Base-by-base conservation (phyloP, 2,329 filamentous ascomycete species). In the Colletotrichum truncatum region DNA sequence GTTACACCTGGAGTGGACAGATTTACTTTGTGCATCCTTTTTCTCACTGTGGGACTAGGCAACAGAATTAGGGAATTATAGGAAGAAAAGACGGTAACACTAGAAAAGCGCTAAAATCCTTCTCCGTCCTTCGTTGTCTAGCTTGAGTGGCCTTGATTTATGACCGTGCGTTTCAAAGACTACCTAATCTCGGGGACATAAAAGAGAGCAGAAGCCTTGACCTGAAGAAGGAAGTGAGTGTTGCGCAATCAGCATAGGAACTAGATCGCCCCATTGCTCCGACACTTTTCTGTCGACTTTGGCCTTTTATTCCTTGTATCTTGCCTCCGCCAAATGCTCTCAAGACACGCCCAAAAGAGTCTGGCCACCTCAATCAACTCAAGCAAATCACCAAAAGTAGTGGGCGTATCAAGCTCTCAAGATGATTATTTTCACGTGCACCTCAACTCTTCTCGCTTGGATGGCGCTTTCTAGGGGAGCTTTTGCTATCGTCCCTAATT, bases 401-500 rank as follows among this genome's bases (percentile, higher is more conserved):
- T 12, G 25, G 6, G 3, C 45, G 23, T 25, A 4, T 23, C 1
- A 7, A 23, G 28, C 23, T 6, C 14, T 32, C 48, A 25, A 21
- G 4, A 52, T 52, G 48, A 38, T 34, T 21, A 34, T 52, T 16
- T 11, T 52, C 6, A 23, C 48, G 16, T 34, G 36, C 18, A 9
- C 36, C 16, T 23, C 48, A 18, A 23, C 48, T 12, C 12, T 34
- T 12, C 28, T 52, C 28, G 25, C 28, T 9, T 28, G 18, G 28
- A 52, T 52, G 48, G 23, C 48, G 12, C 48, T 36, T 23, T 52
- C 48, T 16, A 36, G 18, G 10, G 30, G 48, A 5, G 48, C 30
- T 5, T 52, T 34, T 18, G 48, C 48, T 23, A 30, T 11, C 7
- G 48, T 62, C 4, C 76, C 73, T 10, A 72, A 80, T 67, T 80